These are phyloP conservation scores for Penicillium roqueforti DNA, from an alignment of 495 filamentous ascomycete species.

Conservation along the genomic window DNA sequence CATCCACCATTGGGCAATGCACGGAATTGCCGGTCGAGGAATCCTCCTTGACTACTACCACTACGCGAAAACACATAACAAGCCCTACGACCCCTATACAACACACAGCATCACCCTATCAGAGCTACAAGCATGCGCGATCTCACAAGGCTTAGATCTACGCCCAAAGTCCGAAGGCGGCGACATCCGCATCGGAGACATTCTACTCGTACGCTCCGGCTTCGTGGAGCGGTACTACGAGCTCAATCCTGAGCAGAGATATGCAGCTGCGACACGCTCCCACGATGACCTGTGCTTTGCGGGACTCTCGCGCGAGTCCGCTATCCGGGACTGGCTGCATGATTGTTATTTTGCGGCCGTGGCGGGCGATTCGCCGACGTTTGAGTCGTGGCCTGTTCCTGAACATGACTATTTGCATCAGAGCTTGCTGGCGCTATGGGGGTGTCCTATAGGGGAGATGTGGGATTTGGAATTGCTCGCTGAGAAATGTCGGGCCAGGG, in stretches of 20 bases:
- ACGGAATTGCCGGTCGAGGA: slow-evolving; percentile 48
- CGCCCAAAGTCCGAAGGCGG: slow-evolving; percentile 49
- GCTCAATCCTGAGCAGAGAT: slow-evolving; percentile 37
- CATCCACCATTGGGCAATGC: slow-evolving; percentile 43
- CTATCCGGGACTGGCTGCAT: slow-evolving; percentile 59
- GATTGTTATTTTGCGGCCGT: slow-evolving; percentile 64
- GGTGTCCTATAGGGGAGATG: slow-evolving; percentile 58
- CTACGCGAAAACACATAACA: slow-evolving; percentile 38
- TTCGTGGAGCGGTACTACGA: slow-evolving; percentile 55
- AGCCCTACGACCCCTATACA: slow-evolving; percentile 53
- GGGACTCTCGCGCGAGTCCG: slow-evolving; percentile 55
- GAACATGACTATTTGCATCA: slow-evolving; percentile 54
- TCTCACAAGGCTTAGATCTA: slow-evolving; percentile 41
- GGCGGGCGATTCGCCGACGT: slow-evolving; percentile 56
- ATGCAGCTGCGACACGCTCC: slow-evolving; percentile 35
- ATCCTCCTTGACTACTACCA: slow-evolving; percentile 49
- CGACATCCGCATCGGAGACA: slow-evolving; percentile 59
- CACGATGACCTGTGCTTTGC: slow-evolving; percentile 49
- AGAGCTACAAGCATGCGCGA: slow-evolving; percentile 56
- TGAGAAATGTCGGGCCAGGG: slow-evolving; percentile 42
- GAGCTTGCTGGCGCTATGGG: slow-evolving; percentile 62
- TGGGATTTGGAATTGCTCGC: slow-evolving; percentile 53
- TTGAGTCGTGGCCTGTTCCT: slow-evolving; percentile 56
- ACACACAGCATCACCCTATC: slow-evolving; percentile 56
- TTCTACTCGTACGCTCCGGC: slow-evolving; percentile 64